Base-by-base conservation (phyloP, 306 rosid genomes). In the Cucurbita maxima region DNA sequence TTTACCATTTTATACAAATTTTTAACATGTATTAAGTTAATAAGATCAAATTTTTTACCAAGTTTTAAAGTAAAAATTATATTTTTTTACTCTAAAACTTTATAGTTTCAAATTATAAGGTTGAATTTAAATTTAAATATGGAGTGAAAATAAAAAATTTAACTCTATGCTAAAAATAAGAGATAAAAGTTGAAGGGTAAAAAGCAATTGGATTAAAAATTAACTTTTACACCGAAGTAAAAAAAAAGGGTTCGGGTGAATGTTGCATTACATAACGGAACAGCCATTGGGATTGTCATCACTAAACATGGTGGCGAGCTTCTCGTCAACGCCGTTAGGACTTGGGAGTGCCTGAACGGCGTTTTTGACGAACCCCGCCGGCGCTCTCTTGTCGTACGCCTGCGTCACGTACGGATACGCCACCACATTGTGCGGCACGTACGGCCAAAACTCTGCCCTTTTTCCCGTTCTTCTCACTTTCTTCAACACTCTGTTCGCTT, bases 281-380 rank as follows among this genome's bases (percentile, higher is more conserved):
- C 77, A 75, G 36, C 71, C 77, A 19, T 75, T 75, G 13, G 77
- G 77, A 50, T 75, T 75, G 25, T 75, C 77, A 18, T 75, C 77
- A 37, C 77, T 75, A 4, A 75, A 75, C 71, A 75, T 60, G 38
- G 71, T 58, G 71, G 77, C 13, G 59, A 75, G 71, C 57, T 75
- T 59, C 5, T 75, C 77, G 59, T 75, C 77, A 14, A 66, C 58
- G 71, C 14, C 57, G 5, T 45, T 54, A 5, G 76, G 76, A 41
- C 40, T 50, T 14, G 71, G 77, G 7, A 60, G 36, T 0, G 77
- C 77, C 43, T 75, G 77, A 6, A 20, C 30, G 34, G 55, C 77
- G 58, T 75, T 75, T 43, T 60, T 75, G 10, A 75, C 77, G 12
- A 19, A 75, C 4, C 77, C 77, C 2, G 71, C 70, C 13, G 77